Evolutionary conservation across 2,329 filamentous ascomycete species (phyloP), one percentile per base, ranked within the genome.

Genomic region (Ilyonectria destructans): DNA sequence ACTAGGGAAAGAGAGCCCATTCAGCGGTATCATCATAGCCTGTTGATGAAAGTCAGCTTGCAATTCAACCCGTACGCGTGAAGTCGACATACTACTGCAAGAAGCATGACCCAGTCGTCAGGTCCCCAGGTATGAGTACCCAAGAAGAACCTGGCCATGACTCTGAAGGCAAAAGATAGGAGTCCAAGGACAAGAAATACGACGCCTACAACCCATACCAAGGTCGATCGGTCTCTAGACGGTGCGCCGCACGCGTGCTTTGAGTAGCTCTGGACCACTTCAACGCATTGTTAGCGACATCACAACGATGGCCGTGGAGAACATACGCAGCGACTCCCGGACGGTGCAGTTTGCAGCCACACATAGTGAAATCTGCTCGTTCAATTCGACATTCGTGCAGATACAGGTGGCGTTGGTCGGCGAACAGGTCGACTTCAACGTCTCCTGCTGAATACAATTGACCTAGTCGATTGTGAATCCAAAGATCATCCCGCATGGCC

Each of bases 261-360:
- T 17, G 65, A 62, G 29, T 52, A 62, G 21, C 59, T 58, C 48
- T 63, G 65, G 2, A 63, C 37, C 43, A 48, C 65, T 67, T 51
- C 13, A 21, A 46, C 23, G 26, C 2, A 43, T n/a, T 15, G 54
- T 67, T 19, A 67, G 55, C 40, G n/a, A 40, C 17, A 15, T 37
- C 17, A n/a, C 37, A 10, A 15, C 23, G 21, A 10, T 7, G 2
- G 17, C 8, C 6, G 17, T n/a, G 9, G 15, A 26, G 3, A 40
- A 23, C 56, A 67, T 77, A 82, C 52, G 70, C 69, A 6, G 67
- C 74, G 9, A 76, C 65, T 76, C 71, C 21, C 65, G 67, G 5
- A 69, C 57, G 3, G 74, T 73, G 58, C 74, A 76, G 15, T 62
- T 69, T 6, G 17, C 23, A 17, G 58, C 26, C 9, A 71, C 73